These are phyloP conservation scores for Fraxinus quadrangulata DNA, from an alignment of 257 asterid species.

Conservation along the genomic window DNA sequence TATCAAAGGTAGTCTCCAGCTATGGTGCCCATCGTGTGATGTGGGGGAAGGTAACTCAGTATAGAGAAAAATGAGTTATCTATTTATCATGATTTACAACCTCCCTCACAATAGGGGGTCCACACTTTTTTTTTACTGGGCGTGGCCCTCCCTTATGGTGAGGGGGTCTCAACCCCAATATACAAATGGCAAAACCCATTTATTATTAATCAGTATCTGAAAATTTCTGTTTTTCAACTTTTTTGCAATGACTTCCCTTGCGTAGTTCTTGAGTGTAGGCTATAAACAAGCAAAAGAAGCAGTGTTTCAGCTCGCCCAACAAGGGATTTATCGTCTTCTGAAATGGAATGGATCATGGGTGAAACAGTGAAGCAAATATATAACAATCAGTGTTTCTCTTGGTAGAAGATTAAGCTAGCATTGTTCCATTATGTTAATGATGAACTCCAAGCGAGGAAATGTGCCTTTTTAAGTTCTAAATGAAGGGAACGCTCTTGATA, in stretches of 20 bases:
- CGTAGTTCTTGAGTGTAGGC: slow-evolving; percentile 66
- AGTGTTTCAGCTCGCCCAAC: slow-evolving; percentile 36
- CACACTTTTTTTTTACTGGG: too few relatives aligned
- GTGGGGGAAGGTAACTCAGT: slow-evolving; percentile 89
- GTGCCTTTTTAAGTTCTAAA: too few relatives aligned
- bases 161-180: too few relatives aligned
- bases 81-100: not conserved
- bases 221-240: not conserved
- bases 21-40: slow-evolving; percentile 73
- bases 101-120: too few relatives aligned
- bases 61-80: not conserved
- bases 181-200: too few relatives aligned
- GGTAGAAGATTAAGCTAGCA: not conserved
- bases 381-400: slow-evolving; percentile 36
- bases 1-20: slow-evolving; percentile 55
- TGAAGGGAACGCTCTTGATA: too few relatives aligned
- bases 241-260: slow-evolving; percentile 75
- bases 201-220: not conserved
- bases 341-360: slow-evolving; percentile 74
- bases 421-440: not conserved
- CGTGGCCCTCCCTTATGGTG: too few relatives aligned
- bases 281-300: slow-evolving; percentile 78
- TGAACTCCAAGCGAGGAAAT: too few relatives aligned
- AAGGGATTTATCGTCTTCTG: slow-evolving; percentile 43
- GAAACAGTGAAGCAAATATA: slow-evolving; percentile 55